These are phyloP conservation scores for Gossypium gossypioides DNA, from an alignment of 441 rosid genomes.

Conservation along the genomic window DNA sequence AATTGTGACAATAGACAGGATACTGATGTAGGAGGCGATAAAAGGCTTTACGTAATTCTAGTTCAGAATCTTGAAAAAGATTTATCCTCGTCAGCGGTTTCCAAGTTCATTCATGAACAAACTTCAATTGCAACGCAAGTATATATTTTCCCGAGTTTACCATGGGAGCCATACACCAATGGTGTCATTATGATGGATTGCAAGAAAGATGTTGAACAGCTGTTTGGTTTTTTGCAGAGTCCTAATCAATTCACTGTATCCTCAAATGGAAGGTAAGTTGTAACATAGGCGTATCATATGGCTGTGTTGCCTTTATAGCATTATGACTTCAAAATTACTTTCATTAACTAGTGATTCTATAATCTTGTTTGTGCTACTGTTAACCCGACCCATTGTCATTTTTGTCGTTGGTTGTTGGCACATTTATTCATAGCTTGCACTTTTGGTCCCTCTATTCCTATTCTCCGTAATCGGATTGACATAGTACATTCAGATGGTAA, in stretches of 20 bases:
- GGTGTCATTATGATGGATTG: conserved; percentile 28
- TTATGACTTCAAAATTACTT: not conserved
- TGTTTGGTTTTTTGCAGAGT: conserved; percentile 28
- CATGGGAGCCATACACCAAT: conserved; percentile 23
- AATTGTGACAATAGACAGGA: conserved; percentile 20
- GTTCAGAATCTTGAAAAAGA: conserved; percentile 40
- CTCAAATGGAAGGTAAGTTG: conserved; percentile 31
- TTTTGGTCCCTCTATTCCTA: not conserved
- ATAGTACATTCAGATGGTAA: not conserved
- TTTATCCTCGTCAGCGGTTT: conserved; percentile 25
- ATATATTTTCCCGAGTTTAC: conserved; percentile 29
- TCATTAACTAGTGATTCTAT: not conserved
- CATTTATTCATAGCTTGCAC: not conserved
- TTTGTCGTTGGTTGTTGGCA: not conserved
- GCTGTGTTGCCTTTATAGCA: not conserved
- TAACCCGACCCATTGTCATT: not conserved
- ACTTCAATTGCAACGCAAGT: conserved; percentile 25
- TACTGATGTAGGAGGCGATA: conserved; percentile 31
- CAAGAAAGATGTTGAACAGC: conserved; percentile 17
- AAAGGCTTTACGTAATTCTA: conserved; percentile 11
- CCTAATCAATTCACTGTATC: conserved; percentile 35
- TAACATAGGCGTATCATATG: not conserved
- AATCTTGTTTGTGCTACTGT: not conserved
- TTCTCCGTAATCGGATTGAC: not conserved
- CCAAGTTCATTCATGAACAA: conserved; percentile 26